Evolutionary conservation across 2,329 filamentous ascomycete species (phyloP).

Genomic region (Thelonectria discophora): DNA sequence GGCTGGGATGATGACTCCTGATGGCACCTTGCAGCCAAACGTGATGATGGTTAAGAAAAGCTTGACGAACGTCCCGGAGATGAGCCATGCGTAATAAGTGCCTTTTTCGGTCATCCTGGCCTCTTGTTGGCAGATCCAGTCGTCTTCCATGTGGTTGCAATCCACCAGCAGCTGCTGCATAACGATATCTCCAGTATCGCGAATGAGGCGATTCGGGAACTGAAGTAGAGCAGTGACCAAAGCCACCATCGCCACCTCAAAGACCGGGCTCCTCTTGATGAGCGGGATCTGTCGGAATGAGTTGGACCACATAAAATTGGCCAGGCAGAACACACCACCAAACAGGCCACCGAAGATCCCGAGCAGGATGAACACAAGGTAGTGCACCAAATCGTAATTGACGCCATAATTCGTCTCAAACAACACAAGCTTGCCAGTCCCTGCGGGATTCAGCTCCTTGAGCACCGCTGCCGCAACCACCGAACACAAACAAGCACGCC

Average conservation of each 20-base stretch:
- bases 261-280: conserved; percentile 25
- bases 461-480: conserved; percentile 27
- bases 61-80: conserved; percentile 28
- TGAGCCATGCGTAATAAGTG: conserved; percentile 25
- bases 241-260: conserved; percentile 18
- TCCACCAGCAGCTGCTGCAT: conserved; percentile 27
- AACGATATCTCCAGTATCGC: conserved; percentile 31
- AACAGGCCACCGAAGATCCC: conserved; percentile 24
- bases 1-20: conserved; percentile 28
- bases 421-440: conserved; percentile 27
- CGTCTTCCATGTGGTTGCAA: conserved; percentile 15
- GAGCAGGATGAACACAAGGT: conserved; percentile 21
- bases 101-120: conserved; percentile 17
- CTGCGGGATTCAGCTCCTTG: conserved; percentile 26
- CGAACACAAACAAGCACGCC: conserved; percentile 27
- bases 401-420: conserved; percentile 34
- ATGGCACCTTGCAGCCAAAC: conserved; percentile 32
- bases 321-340: conserved; percentile 26
- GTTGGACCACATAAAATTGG: conserved; percentile 28
- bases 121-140: conserved; percentile 31
- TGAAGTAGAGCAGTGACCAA: conserved; percentile 21
- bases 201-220: conserved; percentile 23
- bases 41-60: conserved; percentile 27
- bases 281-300: conserved; percentile 18
- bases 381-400: conserved; percentile 28